Percentiles rank a stretch among this genome's conserved stretches.
Evolutionary conservation across 139 green algal genomes (phyloP).

Genomic region (Chlamydomonas urium): DNA sequence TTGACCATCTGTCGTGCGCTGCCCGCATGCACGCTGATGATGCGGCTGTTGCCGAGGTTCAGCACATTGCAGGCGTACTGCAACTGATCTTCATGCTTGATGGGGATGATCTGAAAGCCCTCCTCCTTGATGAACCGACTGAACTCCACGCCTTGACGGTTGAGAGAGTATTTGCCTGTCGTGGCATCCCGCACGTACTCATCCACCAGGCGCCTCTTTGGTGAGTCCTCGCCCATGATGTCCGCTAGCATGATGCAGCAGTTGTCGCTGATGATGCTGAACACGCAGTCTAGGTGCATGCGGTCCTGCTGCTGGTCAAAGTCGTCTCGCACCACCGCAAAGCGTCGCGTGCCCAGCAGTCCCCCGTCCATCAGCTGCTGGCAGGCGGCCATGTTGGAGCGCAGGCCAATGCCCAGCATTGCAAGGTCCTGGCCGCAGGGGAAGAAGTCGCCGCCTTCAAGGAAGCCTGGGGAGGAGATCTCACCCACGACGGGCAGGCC

Average conservation of each 20-base stretch:
- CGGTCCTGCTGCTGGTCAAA: conserved; percentile 87
- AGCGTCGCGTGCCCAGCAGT: conserved; percentile 72
- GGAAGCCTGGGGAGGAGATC: conserved; percentile 70
- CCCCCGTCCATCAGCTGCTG: conserved; percentile 84
- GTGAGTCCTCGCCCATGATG: conserved; percentile 68
- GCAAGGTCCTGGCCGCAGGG: conserved; percentile 57
- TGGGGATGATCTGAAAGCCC: conserved; percentile 89
- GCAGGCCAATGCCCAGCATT: conserved; percentile 85
- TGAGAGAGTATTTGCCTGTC: conserved; percentile 7
- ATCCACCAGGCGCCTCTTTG: conserved; percentile 74
- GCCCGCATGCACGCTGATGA: conserved; percentile 79
- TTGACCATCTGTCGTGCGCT: conserved; percentile 79
- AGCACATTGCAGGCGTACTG: conserved; percentile 84
- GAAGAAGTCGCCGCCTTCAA: conserved; percentile 74
- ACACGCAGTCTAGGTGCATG: conserved; percentile 97
- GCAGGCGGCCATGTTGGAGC: conserved; percentile 82
- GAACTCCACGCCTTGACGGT: conserved; percentile 70
- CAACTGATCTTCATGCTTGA: conserved; percentile 81
- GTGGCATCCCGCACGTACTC: conserved; percentile 32
- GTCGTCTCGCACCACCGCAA: conserved; percentile 88
- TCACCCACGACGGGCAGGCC: conserved; percentile 72
- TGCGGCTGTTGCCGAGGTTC: conserved; percentile 61
- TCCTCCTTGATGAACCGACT: conserved; percentile 68
- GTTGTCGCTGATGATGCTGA: conserved; percentile 72
- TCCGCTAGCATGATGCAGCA: conserved; percentile 88